Evolutionary conservation across 2,329 filamentous ascomycete species (phyloP), one percentile per base, ranked within the genome.

Genomic region (Rhinocladiella similis): DNA sequence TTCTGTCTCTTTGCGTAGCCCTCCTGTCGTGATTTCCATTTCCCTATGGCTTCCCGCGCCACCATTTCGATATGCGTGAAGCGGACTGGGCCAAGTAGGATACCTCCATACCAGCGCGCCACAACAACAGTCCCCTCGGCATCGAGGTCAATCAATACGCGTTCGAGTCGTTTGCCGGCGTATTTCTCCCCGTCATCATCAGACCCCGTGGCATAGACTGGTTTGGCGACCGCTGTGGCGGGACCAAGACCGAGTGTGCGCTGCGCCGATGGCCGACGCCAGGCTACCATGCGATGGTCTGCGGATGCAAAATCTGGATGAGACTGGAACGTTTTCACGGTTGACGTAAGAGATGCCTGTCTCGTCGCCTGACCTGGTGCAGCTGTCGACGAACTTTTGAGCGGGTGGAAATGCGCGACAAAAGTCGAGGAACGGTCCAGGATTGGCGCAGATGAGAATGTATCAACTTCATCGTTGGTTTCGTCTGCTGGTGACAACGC

Each of bases 181-280:
- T 79, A 77, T 50, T 74, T 76, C 65, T 83, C 80, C 13, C 80
- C 80, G 59, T 83, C 80, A 56, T 83, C 80, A 53, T 82, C 79
- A 48, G 75, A 72, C 12, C 76, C 77, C 0, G 71, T 67, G 38
- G 77, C 72, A 61, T 74, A 79, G 4, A 74, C 54, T 0, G 72
- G 66, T 29, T 69, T 70, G 1, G 66, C 62, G 22, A 69, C 38
- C 4, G 36, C 29, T 14, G 46, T 33, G 16, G 52, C 14, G 3
- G 48, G 13, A 25, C 29, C 48, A 20, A 36, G 27, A 10, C 16
- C 29, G 7, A 81, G 66, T 6, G 75, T 75, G 51, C 72, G 74
- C 65, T 82, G 79, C 4, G 72, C 72, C 16, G 76, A 77, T 18
- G 73, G 72, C 48, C 69, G 72, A 19, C 80, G 73, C 77, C 77